Base-by-base conservation (phyloP, 495 filamentous ascomycete species). In the Talaromyces nanjingensis region DNA sequence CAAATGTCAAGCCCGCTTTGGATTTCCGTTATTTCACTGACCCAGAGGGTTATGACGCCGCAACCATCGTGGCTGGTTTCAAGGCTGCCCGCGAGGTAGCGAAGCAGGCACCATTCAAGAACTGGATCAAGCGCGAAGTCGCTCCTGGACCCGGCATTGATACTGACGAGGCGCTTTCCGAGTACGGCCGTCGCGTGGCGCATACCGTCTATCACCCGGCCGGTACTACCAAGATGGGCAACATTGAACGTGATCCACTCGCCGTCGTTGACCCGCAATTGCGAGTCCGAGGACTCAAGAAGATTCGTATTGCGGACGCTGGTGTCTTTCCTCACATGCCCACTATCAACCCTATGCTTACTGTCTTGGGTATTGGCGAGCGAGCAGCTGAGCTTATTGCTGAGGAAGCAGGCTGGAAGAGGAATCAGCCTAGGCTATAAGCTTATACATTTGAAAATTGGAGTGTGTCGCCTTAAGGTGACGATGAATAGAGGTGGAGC, bases 1-100 rank as follows among this genome's bases (percentile, higher is more conserved):
- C 90, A 0, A 79, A 69, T 45, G 84, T 89, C 66, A 92, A 93
- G 71, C 91, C 91, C 18, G 86, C 89, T 11, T 80, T 94, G 54
- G 90, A 94, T 74, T 94, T 94, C 85, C 82, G 87, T 62, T 94
- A 93, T 77, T 94, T 94, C 80, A 92, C 90, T 45, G 91, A 93
- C 69, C 84, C 88, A 8, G 87, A 90, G 71, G 89, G 89, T 66
- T 92, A 93, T 74, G 91, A 94, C 68, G 89, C 89, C 24, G 86
- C 87, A 59, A 91, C 90, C 59, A 81, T 93, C 45, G 90, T 92
- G n/a, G 81, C 82, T n/a, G 90, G 90, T 63, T 77, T 93, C 68
- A 82, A 83, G 69, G 87, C 84, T 5, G 89, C 89, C 4, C 86
- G 90, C 33, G 77, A 87, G 65, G 83, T 91, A 63, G 90, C 90